phyloP scores from a whole-genome alignment of 2,329 filamentous ascomycete genomes.

The Eurotiales sp. region DNA sequence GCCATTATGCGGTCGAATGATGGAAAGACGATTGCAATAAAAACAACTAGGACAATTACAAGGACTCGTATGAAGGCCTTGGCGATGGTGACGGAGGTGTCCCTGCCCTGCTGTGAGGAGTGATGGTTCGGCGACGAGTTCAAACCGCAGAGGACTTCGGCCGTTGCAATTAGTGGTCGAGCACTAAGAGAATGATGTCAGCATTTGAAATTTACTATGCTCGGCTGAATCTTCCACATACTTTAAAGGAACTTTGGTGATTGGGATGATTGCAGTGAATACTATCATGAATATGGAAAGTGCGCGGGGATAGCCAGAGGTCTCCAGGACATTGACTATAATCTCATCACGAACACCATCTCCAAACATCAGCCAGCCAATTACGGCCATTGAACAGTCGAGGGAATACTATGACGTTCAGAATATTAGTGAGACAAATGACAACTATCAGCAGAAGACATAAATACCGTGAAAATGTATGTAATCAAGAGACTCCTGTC shows the following conservation, averaged over 20 bases:
- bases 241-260: conserved; percentile 93
- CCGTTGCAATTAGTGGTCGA: conserved; percentile 79
- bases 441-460: not conserved
- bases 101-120: conserved; percentile 22
- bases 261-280: conserved; percentile 85
- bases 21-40: conserved; percentile 70
- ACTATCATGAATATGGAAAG: conserved; percentile 77
- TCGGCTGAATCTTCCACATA: conserved; percentile 28
- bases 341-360: conserved; percentile 83
- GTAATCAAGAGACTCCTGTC: conserved; percentile 69
- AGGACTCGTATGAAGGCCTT: conserved; percentile 62
- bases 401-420: conserved; percentile 60
- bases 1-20: conserved; percentile 88
- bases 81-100: conserved; percentile 47
- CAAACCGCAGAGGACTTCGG: conserved; percentile 76
- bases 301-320: conserved; percentile 66
- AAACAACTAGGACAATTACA: conserved; percentile 67
- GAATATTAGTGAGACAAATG: conserved; percentile 16
- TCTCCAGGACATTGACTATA: conserved; percentile 80
- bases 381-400: conserved; percentile 75
- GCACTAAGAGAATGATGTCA: conserved; percentile 46
- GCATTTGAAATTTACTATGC: conserved; percentile 5
- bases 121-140: conserved; percentile 49
- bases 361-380: conserved; percentile 92
- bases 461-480: conserved; percentile 71